Evolutionary conservation across 495 filamentous ascomycete genomes (phyloP), one percentile per base, ranked within the genome.

Genomic region (Aspergillus cavernicola): DNA sequence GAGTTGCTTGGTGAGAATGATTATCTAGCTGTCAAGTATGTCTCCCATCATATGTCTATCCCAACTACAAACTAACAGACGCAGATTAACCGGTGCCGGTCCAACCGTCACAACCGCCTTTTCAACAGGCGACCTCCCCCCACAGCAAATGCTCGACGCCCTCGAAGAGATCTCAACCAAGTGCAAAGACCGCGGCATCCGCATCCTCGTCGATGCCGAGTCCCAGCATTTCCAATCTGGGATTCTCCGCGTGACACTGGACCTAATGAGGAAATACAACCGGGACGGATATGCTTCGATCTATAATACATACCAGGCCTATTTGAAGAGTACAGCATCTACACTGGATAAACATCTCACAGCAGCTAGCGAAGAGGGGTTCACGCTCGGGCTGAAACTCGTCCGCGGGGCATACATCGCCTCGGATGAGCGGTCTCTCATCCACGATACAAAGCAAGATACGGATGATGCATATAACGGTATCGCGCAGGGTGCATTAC

Each of bases 131-230:
- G 16, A 18, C 19, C 16, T 56, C 67, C 23, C 55, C 65, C 13
- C 69, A 3, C 28, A 51, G 15, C 69, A 72, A 20, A 72, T 72
- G 66, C 38, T 69, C 8, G 66, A 67, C 2, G 72, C 73, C 1
- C 50, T 76, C 35, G 61, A 74, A 16, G 66, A 71, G 44, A 63
- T 78, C 32, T 62, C 65, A 50, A 49, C 41, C 24, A 61, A 55
- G 42, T 68, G 65, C 41, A 71, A 76, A 8, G 69, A 77, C 4
- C 78, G 79, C 45, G 80, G 84, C 8, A 82, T 95, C 4, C 75
- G 79, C 7, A 70, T 96, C 6, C 76, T 96, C 9, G 85, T 95
- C 46, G 91, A 95, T 58, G 92, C 90, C 8, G 92, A 97, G 66
- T 89, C 93, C 61, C 79, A 82, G 44, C 76, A 80, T 24, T 75